phyloP scores from a whole-genome alignment of 164 flowering plant species.

The Chimonanthus praecox region DNA sequence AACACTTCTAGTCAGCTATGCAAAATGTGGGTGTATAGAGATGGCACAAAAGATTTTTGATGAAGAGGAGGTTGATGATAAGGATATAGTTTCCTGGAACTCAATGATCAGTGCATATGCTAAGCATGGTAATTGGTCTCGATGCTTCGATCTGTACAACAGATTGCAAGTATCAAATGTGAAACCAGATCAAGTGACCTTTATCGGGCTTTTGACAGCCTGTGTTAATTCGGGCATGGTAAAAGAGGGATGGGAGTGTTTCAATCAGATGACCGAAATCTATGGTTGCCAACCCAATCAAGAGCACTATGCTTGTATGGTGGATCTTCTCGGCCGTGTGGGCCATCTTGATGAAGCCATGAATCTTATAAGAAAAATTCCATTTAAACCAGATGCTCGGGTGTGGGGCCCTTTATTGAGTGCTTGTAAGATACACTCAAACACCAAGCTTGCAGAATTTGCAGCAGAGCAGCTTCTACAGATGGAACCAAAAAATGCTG shows the following conservation, averaged over 20 bases:
- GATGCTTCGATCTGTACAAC: conserved; percentile 33
- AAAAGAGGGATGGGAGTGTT: conserved; percentile 38
- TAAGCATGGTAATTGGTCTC: conserved; percentile 43
- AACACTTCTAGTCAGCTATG: conserved; percentile 46
- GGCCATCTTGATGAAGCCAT: conserved; percentile 43
- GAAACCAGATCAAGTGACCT: conserved; percentile 48
- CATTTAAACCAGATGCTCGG: conserved; percentile 43
- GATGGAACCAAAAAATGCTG: conserved; percentile 57
- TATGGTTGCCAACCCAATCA: conserved; percentile 37
- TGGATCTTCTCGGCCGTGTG: conserved; percentile 58
- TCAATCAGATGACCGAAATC: conserved; percentile 43
- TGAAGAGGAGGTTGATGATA: conserved; percentile 28
- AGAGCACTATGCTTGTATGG: conserved; percentile 73
- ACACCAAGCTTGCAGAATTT: conserved; percentile 33
- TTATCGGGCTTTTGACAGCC: conserved; percentile 50
- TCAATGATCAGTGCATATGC: conserved; percentile 57
- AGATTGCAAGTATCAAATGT: conserved; percentile 35
- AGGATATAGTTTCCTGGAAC: conserved; percentile 50
- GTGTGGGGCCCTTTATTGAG: conserved; percentile 60
- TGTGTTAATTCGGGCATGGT: conserved; percentile 62
- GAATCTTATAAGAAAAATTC: conserved; percentile 41
- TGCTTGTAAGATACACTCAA: conserved; percentile 44
- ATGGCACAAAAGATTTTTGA: conserved; percentile 46
- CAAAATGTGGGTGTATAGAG: conserved; percentile 59
- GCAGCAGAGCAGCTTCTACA: conserved; percentile 47